phyloP scores from a whole-genome alignment of 192 early-diverging fungal species.

The Coemansia sp. region DNA sequence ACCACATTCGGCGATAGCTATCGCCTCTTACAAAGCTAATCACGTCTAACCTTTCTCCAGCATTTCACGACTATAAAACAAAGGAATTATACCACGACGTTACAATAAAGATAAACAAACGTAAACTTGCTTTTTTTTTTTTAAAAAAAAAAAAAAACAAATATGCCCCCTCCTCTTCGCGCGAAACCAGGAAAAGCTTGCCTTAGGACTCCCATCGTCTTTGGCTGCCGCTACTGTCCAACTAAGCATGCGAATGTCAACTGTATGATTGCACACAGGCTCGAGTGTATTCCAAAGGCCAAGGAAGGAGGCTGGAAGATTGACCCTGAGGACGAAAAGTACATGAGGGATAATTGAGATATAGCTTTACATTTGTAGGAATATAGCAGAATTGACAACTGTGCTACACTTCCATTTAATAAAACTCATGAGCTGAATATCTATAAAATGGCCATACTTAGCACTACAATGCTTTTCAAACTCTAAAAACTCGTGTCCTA shows the following conservation, averaged over 20 bases:
- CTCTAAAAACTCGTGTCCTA: no score
- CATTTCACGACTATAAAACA: neutral
- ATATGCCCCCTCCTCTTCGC: neutral
- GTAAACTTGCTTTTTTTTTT: neutral
- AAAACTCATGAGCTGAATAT: no score
- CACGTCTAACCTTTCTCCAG: neutral
- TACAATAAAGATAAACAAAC: neutral
- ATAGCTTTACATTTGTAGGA: no score
- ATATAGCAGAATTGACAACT: no score
- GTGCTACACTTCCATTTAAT: no score
- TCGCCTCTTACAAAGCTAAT: neutral
- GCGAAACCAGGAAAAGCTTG: neutral
- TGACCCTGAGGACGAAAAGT: neutral
- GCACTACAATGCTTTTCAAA: no score
- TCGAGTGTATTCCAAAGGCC: neutral
- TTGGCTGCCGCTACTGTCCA: neutral
- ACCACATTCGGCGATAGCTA: neutral
- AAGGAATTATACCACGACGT: neutral
- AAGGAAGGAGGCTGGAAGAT: neutral
- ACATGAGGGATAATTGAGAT: neutral
- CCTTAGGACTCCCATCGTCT: neutral
- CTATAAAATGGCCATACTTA: no score
- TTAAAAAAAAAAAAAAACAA: no score
- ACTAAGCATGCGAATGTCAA: neutral
- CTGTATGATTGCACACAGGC: neutral